Evolutionary conservation across 2,329 filamentous ascomycete genomes (phyloP), one percentile per base, ranked within the genome.

Genomic region (Colletotrichum abscissum): DNA sequence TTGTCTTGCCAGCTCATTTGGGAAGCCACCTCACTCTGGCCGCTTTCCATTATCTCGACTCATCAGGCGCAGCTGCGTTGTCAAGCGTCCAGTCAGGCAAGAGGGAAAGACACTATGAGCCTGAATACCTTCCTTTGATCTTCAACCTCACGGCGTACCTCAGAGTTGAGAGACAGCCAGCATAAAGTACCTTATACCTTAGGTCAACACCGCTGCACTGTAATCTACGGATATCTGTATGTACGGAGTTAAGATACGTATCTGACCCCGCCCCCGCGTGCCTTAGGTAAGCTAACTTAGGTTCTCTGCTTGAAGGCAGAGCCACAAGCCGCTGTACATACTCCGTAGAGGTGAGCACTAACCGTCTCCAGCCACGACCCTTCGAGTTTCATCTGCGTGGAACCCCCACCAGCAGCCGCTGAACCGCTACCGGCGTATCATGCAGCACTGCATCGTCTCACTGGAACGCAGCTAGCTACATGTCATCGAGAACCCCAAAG

Each of bases 361-460:
- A 42, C 38, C 56, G 49, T 46, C 62, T 11, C 42, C 42, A 49
- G 42, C 42, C 66, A 69, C 58, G 66, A 70, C 70, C 70, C 59
- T 73, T 73, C 33, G 67, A 64, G 71, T 73, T 73, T 73, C 71
- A 73, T 73, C 67, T 73, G 60, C 67, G 67, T 73, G 71, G 71
- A 33, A 62, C 60, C 71, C 65, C 52, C 19, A 28, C 38, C 35
- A 30, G 14, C 42, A 54, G 54, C 69, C 49, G 49, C 59, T n/a
- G 57, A 54, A 59, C 58, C 42, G 42, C 42, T 73, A 67, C 66
- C 66, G 30, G 38, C 70, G 67, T 35, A 65, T 8, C 52, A 19
- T 11, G 55, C 69, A 60, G 67, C 60, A 58, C 55, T 67, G 35
- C 56, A 35, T 71, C 62, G 60, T 57, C 33, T 49, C 19, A 22